These are phyloP conservation scores for Tolypocladium pustulatum DNA, from an alignment of 2,329 filamentous ascomycete genomes.

Conservation along the genomic window DNA sequence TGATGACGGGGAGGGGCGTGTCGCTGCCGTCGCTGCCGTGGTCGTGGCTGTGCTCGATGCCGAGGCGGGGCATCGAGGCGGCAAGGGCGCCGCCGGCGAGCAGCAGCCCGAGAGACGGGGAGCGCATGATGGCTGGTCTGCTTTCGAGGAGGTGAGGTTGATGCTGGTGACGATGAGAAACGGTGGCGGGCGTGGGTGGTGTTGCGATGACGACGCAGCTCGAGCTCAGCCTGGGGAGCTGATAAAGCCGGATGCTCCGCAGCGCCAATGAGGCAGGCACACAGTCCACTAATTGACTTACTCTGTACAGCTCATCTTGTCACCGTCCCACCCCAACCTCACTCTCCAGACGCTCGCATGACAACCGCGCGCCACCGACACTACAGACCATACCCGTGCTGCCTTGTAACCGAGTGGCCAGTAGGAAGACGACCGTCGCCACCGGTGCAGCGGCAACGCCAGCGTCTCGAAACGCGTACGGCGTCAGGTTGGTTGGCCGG, in stretches of 20 bases:
- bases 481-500: background rate
- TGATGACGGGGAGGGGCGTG: slow-evolving; percentile 75
- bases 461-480: background rate
- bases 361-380: too few relatives aligned
- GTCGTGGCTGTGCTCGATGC: too few relatives aligned
- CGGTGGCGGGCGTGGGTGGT: background rate
- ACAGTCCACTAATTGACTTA: too few relatives aligned
- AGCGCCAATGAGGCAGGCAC: too few relatives aligned
- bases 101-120: background rate
- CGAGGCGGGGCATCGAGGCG: slow-evolving; percentile 11
- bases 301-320: background rate
- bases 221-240: background rate
- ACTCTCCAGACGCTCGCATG: background rate
- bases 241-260: background rate
- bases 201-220: background rate
- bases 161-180: background rate
- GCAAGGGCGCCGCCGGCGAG: slow-evolving; percentile 12
- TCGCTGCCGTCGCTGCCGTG: slow-evolving; percentile 31
- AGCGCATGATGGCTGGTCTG: background rate
- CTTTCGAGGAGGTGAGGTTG: background rate
- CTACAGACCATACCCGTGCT: too few relatives aligned
- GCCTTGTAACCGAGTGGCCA: too few relatives aligned
- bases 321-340: background rate
- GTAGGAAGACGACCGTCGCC: too few relatives aligned
- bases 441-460: too few relatives aligned